phyloP scores from a whole-genome alignment of 2,329 filamentous ascomycete species.

The Aspergillus ochraceoroseus region DNA sequence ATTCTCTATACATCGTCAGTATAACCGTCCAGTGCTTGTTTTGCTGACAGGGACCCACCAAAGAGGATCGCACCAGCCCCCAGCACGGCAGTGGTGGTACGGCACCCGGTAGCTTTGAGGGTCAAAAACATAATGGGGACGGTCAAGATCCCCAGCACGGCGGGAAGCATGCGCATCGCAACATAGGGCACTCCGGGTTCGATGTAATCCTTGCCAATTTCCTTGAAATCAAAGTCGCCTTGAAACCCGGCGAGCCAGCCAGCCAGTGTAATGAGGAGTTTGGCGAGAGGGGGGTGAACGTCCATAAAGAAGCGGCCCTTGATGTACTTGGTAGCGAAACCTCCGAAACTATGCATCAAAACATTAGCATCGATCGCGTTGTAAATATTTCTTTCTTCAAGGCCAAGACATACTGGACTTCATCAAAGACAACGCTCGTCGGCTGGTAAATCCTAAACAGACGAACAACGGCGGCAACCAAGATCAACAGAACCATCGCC shows the following conservation, averaged over 20 bases:
- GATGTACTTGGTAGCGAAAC: slow-evolving; percentile 98
- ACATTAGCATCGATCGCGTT: slow-evolving; percentile 7
- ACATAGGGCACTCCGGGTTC: slow-evolving; percentile 95
- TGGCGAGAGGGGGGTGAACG: slow-evolving; percentile 95
- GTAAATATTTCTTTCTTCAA: slow-evolving; percentile 5
- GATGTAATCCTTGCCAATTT: slow-evolving; percentile 97
- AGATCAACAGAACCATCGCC: slow-evolving; percentile 65
- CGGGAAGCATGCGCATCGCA: slow-evolving; percentile 90
- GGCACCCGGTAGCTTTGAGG: slow-evolving; percentile 83
- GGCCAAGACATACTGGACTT: slow-evolving; percentile 76
- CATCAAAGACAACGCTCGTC: slow-evolving; percentile 94
- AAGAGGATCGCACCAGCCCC: slow-evolving; percentile 87
- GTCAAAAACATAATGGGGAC: slow-evolving; percentile 93
- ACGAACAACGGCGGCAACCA: slow-evolving; percentile 72
- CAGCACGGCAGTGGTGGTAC: slow-evolving; percentile 75
- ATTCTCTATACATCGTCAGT: slow-evolving; percentile 61
- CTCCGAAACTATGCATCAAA: slow-evolving; percentile 68
- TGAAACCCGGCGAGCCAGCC: slow-evolving; percentile 94
- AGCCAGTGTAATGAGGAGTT: slow-evolving; percentile 90
- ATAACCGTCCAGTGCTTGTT: background rate
- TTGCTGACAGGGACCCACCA: slow-evolving; percentile 50
- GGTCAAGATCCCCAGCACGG: slow-evolving; percentile 78
- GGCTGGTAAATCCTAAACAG: slow-evolving; percentile 96
- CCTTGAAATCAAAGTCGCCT: slow-evolving; percentile 96
- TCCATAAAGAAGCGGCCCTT: slow-evolving; percentile 99